A percentile compares a stretch with the other conserved stretches of the same genome.
Evolutionary conservation across 441 rosid species (phyloP).

Genomic region (Isatis lusitanica): DNA sequence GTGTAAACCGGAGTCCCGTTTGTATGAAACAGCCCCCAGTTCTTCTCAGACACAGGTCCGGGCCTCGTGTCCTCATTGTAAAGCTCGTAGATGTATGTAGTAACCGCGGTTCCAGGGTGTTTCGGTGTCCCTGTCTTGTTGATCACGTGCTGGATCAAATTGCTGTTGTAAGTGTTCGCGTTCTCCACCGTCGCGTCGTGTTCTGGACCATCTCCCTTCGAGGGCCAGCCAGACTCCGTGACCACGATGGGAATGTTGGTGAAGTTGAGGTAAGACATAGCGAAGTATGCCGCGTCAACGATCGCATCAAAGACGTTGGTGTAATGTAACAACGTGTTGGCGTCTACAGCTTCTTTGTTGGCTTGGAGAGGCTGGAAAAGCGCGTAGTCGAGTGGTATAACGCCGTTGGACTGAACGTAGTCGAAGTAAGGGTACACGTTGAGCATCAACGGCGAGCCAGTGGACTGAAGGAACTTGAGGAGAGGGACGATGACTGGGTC

Average conservation of each 20-base stretch:
- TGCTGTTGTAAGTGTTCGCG: slow-evolving; percentile 89
- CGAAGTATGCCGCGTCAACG: slow-evolving; percentile 85
- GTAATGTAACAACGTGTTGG: slow-evolving; percentile 93
- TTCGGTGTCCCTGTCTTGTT: slow-evolving; percentile 92
- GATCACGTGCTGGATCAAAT: slow-evolving; percentile 80
- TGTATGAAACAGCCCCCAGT: slow-evolving; percentile 88
- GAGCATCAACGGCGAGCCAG: slow-evolving; percentile 76
- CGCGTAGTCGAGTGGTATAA: slow-evolving; percentile 82
- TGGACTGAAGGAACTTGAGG: slow-evolving; percentile 76
- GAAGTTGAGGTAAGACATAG: slow-evolving; percentile 77
- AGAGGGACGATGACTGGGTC: slow-evolving; percentile 84
- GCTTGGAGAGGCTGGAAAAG: slow-evolving; percentile 85
- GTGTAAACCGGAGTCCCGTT: slow-evolving; percentile 66
- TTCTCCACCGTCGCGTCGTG: slow-evolving; percentile 72
- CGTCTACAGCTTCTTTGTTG: slow-evolving; percentile 88
- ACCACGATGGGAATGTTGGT: slow-evolving; percentile 78
- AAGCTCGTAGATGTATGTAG: slow-evolving; percentile 88
- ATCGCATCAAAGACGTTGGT: slow-evolving; percentile 90
- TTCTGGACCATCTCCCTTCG: slow-evolving; percentile 75
- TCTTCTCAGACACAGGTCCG: slow-evolving; percentile 69
- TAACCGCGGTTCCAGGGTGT: slow-evolving; percentile 67
- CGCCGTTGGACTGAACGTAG: slow-evolving; percentile 67
- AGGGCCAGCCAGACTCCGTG: slow-evolving; percentile 93
- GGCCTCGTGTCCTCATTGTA: slow-evolving; percentile 83
- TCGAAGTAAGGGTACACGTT: slow-evolving; percentile 88